Conservation (phyloP, 2,329 filamentous ascomycete genomes). For the Aureobasidium sp. region DNA sequence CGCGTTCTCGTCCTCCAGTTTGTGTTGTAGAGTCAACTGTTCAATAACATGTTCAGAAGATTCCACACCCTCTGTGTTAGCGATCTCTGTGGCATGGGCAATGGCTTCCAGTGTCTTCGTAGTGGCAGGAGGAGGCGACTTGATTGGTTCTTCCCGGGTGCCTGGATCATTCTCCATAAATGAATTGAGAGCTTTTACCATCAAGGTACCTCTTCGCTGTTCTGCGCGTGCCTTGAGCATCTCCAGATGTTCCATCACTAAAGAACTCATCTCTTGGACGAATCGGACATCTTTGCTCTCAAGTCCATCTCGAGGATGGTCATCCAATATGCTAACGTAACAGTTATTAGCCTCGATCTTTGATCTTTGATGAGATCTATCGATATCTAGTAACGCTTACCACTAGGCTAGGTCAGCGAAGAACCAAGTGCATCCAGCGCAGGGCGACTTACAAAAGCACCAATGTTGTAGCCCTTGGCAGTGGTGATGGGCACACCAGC, state of each 20-base stretch:
- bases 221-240: slow-evolving; percentile 47
- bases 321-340: slow-evolving; percentile 45
- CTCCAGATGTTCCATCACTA: slow-evolving; percentile 56
- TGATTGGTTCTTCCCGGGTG: slow-evolving; percentile 16
- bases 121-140: slow-evolving; percentile 19
- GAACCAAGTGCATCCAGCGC: not conserved
- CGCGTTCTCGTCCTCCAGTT: slow-evolving; percentile 6
- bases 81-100: not conserved
- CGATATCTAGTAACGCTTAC: not conserved
- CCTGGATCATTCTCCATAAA: slow-evolving; percentile 32
- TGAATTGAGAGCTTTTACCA: slow-evolving; percentile 47
- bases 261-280: slow-evolving; percentile 47
- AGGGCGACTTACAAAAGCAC: slow-evolving; percentile 40
- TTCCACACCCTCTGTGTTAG: not conserved
- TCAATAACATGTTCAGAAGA: slow-evolving; percentile 13
- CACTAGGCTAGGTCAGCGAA: not conserved
- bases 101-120: slow-evolving; percentile 4
- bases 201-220: slow-evolving; percentile 47
- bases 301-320: slow-evolving; percentile 48
- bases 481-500: slow-evolving; percentile 53
- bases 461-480: slow-evolving; percentile 51
- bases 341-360: not conserved
- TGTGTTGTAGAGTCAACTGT: not conserved
- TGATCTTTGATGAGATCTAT: too few species aligned
- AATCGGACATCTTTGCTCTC: slow-evolving; percentile 45